A percentile compares a stretch with the other conserved stretches of the same genome.
Conservation (phyloP, 805 yeast genomes). For the Kodamaea nitidulidarum region DNA sequence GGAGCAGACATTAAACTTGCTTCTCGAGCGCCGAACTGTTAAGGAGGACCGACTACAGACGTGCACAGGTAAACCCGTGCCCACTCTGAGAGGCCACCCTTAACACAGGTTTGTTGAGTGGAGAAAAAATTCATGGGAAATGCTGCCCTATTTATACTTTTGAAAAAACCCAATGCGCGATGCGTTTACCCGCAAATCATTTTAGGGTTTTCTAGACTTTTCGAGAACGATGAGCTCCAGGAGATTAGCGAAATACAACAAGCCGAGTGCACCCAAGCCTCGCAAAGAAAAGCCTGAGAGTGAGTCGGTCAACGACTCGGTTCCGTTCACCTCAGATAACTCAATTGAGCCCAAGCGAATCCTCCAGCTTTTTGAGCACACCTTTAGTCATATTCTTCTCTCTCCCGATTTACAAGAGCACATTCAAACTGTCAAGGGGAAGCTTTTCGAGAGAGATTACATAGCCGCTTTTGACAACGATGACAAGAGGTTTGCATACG, state of each 20-base stretch:
- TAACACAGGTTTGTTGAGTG: conserved; percentile 49
- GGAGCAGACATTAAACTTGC: conserved; percentile 40
- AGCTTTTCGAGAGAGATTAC: conserved; percentile 68
- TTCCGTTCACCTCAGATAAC: conserved; percentile 32
- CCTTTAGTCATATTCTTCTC: conserved; percentile 30
- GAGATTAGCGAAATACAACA: conserved; percentile 27
- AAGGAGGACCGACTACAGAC: conserved; percentile 34
- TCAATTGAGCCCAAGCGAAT: conserved; percentile 33
- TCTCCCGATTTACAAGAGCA: conserved; percentile 34
- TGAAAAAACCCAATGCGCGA: conserved; percentile 4
- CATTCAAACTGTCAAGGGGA: conserved; percentile 68
- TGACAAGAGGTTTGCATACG: conserved; percentile 69
- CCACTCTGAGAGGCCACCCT: conserved; percentile 38
- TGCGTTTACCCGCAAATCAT: conserved; percentile 12
- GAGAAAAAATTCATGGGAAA: conserved; percentile 1
- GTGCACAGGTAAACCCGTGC: conserved; percentile 22
- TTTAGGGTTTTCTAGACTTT: conserved; percentile 5
- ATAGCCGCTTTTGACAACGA: conserved; percentile 61
- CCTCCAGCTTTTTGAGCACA: conserved; percentile 32
- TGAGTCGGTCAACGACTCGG: conserved; percentile 13
- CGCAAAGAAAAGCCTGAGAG: conserved; percentile 1
- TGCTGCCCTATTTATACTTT: conserved; percentile 10
- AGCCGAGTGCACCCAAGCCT: conserved; percentile 2
- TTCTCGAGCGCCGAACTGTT: conserved; percentile 75
- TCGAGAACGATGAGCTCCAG: conserved; percentile 22